These are phyloP conservation scores for Helianthus annuus DNA, from an alignment of 129 eudicot genomes.

Conservation along the genomic window HanXRQr2.0-SUNRISE NC_035446.2:141882015-141882514, in stretches of 20 bases:
- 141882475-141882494: slow-evolving; percentile 67
- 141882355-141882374: no score
- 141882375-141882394: not conserved
- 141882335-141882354: no score
- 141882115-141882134: slow-evolving; percentile 33
- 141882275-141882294: no score
- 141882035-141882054: slow-evolving; percentile 65
- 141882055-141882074: slow-evolving; percentile 60
- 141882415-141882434: slow-evolving; percentile 50
- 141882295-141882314: no score
- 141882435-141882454: slow-evolving; percentile 42
- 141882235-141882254: slow-evolving; percentile 42
- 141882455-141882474: slow-evolving; percentile 49
- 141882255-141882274: no score
- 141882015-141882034: slow-evolving; percentile 41
- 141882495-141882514: slow-evolving; percentile 47
- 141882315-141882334: no score
- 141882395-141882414: slow-evolving; percentile 78
- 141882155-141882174: slow-evolving; percentile 54
- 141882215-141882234: slow-evolving; percentile 58
- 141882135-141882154: slow-evolving; percentile 55
- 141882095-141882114: slow-evolving; percentile 58
- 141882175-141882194: slow-evolving; percentile 54
- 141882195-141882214: slow-evolving; percentile 16
- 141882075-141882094: slow-evolving; percentile 64